These are phyloP conservation scores for Lachancea mirantina DNA, from an alignment of 805 yeast species.

Conservation along the genomic window DNA sequence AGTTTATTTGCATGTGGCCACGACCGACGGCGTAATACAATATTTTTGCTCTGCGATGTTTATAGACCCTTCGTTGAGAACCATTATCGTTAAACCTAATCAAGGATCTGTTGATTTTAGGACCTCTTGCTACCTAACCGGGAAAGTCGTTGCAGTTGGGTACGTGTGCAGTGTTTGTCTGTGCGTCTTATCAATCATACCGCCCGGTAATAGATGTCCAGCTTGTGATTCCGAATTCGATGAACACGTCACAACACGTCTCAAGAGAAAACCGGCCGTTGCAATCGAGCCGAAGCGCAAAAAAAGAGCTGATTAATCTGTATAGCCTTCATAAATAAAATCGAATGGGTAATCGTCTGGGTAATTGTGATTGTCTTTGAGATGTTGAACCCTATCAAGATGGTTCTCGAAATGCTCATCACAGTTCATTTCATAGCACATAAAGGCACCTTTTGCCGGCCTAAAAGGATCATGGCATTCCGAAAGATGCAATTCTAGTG, in stretches of 20 bases:
- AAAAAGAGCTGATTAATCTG: neutral
- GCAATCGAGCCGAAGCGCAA: conserved; percentile 18
- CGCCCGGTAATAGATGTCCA: conserved; percentile 66
- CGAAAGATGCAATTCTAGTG: conserved; percentile 42
- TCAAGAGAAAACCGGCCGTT: conserved; percentile 57
- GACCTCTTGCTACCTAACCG: conserved; percentile 89
- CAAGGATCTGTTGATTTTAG: conserved; percentile 83
- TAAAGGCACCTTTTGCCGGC: conserved; percentile 26
- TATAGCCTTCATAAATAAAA: conserved; percentile 5
- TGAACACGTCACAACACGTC: conserved; percentile 46
- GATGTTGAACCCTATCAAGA: conserved; percentile 39
- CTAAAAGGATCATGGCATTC: conserved; percentile 49
- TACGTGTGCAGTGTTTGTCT: conserved; percentile 92
- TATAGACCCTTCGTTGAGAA: conserved; percentile 76
- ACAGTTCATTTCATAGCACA: conserved; percentile 41
- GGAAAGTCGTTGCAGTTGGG: conserved; percentile 87
- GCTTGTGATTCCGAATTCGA: conserved; percentile 81
- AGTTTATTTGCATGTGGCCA: conserved; percentile 60
- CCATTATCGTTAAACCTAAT: conserved; percentile 73
- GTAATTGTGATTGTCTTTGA: conserved; percentile 41
- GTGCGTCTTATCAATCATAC: conserved; percentile 64
- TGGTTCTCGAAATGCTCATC: conserved; percentile 33
- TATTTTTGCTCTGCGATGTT: conserved; percentile 75
- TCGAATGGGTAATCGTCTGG: conserved; percentile 13
- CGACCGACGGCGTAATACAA: conserved; percentile 74